Evolutionary conservation across 2,329 filamentous ascomycete species (phyloP).

Genomic region (Berkeleyomyces basicola): DNA sequence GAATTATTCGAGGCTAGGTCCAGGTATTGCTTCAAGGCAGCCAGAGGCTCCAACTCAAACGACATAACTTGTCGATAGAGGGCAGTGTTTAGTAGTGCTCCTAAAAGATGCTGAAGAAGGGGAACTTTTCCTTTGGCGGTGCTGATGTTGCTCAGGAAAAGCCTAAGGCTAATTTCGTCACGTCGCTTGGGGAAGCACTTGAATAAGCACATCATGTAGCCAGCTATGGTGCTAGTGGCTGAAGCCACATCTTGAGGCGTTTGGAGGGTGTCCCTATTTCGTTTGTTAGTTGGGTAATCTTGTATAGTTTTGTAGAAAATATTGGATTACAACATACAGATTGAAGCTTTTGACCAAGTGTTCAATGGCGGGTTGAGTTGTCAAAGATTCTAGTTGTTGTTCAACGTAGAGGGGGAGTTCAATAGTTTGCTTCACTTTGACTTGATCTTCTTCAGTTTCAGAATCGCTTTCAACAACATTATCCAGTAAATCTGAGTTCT

Average conservation of each 20-base stretch:
- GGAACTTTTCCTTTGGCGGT: constrained; percentile 31
- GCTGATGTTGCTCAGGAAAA: constrained; percentile 60
- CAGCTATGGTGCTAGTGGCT: constrained; percentile 31
- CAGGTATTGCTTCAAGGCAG: constrained; percentile 1
- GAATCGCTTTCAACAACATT: neutral
- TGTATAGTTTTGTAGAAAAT: neutral
- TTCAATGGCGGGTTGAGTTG: constrained; percentile 3
- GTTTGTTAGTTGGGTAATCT: no score
- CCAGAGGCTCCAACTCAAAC: neutral
- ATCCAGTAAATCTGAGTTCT: neutral
- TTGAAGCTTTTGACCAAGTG: constrained; percentile 5
- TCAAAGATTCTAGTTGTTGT: constrained; percentile 3
- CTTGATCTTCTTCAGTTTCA: neutral
- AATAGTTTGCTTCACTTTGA: no score
- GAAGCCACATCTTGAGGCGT: constrained; percentile 40
- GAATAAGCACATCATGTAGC: constrained; percentile 71
- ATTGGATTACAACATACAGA: neutral
- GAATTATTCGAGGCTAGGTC: neutral
- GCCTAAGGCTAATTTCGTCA: constrained; percentile 87
- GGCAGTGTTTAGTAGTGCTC: constrained; percentile 32
- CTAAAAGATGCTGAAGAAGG: constrained; percentile 75
- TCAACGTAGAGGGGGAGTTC: constrained; percentile 5
- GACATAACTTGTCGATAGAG: constrained; percentile 14
- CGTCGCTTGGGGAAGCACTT: constrained; percentile 66
- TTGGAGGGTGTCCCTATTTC: neutral